Evolutionary conservation across 2,329 filamentous ascomycete genomes (phyloP).

Genomic region (Macroventuria anomochaeta): DNA sequence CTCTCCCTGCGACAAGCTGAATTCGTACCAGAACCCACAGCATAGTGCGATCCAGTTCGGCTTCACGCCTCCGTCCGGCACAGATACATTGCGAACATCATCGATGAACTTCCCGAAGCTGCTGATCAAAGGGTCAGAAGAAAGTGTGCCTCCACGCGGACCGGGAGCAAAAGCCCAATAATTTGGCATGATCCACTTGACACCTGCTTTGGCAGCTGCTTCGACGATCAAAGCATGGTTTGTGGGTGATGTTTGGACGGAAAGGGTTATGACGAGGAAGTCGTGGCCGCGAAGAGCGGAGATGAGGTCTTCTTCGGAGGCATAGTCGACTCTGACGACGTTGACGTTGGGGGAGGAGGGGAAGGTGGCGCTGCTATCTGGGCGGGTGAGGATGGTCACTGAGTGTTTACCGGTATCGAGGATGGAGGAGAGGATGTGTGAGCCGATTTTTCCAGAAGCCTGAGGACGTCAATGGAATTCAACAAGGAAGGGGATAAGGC

Average conservation of each 20-base stretch:
- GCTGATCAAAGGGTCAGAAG: constrained; percentile 5
- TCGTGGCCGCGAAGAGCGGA: constrained; percentile 48
- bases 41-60: constrained; percentile 16
- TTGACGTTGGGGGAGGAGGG: constrained; percentile 49
- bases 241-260: constrained; percentile 33
- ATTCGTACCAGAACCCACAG: constrained; percentile 51
- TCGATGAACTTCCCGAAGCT: constrained; percentile 10
- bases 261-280: constrained; percentile 51
- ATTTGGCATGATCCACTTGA: constrained; percentile 52
- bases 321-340: constrained; percentile 47
- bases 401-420: constrained; percentile 31
- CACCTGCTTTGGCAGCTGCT: constrained; percentile 48
- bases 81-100: constrained; percentile 15
- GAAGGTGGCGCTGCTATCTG: constrained; percentile 50
- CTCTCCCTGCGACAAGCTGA: constrained; percentile 38
- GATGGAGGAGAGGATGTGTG: constrained; percentile 47
- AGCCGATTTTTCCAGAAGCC: constrained; percentile 49
- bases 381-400: constrained; percentile 52
- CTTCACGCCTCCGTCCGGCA: neutral
- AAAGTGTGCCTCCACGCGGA: constrained; percentile 1
- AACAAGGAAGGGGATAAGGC: neutral
- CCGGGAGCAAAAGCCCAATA: constrained; percentile 41
- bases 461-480: constrained; percentile 19
- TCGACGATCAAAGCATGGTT: constrained; percentile 40
- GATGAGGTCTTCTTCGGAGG: constrained; percentile 33